Base-by-base conservation (phyloP, 2,329 filamentous ascomycete genomes). In the Trichoderma sp. region DNA sequence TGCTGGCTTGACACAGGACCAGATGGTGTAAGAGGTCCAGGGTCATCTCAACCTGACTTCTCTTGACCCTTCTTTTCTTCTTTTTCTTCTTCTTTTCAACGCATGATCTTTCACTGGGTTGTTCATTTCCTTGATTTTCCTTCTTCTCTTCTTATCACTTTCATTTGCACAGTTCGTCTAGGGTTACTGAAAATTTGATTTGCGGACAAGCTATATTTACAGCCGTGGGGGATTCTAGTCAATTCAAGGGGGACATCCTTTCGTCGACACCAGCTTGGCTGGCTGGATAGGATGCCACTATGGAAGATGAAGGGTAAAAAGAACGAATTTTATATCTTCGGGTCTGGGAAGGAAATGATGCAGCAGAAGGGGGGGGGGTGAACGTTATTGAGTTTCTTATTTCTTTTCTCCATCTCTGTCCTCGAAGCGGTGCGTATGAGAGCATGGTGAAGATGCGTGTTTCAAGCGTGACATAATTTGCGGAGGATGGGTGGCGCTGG, bases 1-100 rank as follows among this genome's bases (percentile, higher is more conserved):
- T 67, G 87, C 84, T 60, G 91, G 90, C 70, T 81, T 97, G 77
- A 97, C 93, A n/a, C 95, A 98, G 81, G 94, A 98, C 77, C 94
- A 98, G 84, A 97, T 98, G 81, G 97, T 98, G 94, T 98, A 82
- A 48, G n/a, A 9, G 34, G 12, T 53, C 25, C 42, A 42, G 27
- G 17, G 37, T 42, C 29, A 50, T 17, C 22, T 37, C 19, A 42
- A 32, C 35, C 34, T 34, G 37, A n/a, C 6, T 34, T 34, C 5
- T 7, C 10, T 34, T 34, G 17, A 12, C 50, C 15, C n/a, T 54
- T 12, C n/a, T 50, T 39, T 25, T 12, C 15, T 22, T 25, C 15
- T 34, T 39, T 48, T 42, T 27, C 34, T 5, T 57, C 17, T 57
- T 39, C n/a, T 17, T 27, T 52, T 66, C 6, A 5, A 48, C 37